Evolutionary conservation across 176 grass and related monocot species (phyloP), one percentile per base, ranked within the genome.

Genomic region (Aegilops longissima): DNA sequence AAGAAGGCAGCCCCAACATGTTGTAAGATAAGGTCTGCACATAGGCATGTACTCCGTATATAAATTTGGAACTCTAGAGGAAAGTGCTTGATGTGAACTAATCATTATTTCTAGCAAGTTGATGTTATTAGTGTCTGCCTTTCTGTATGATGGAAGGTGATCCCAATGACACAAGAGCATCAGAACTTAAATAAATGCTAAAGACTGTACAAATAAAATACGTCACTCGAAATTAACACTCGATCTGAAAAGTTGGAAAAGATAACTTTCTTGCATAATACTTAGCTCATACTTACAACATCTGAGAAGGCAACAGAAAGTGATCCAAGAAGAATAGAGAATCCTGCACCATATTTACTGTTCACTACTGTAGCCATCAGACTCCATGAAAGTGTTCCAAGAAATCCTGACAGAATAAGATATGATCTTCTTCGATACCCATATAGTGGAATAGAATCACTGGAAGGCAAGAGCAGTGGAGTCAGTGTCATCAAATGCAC

Each of bases 301-400:
- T 99, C 97, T 23, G 97, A 96, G 80, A 99, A 99, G 90, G 97
- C 97, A 86, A 99, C 97, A 85, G 97, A 97, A 86, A 99, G 90
- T 82, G 94, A 99, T 79, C 97, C 97, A 70, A 99, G 89, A 79
- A 99, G 87, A 89, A 99, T 97, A 78, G 90, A 99, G 64, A 87
- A 87, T 5, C 92, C 90, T 71, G 91, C 94, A 83, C 88, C 83
- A 80, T 93, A 97, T 82, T 99, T 99, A 93, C 94, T 92, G 80
- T 96, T 90, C 81, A 99, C 97, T 66, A 95, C 63, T 80, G 80
- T 87, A 36, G 94, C 92, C 97, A 99, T 99, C 78, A 97, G 86
- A 85, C 83, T 88, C 97, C 97, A 99, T 66, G 97, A 99, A 93
- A 99, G 85, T 79, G 94, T 89, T 90, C 97, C 97, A 74, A 97